Percentiles rank a stretch among this genome's conserved stretches.
Evolutionary conservation across 805 yeast species (phyloP).

Genomic region (Starmerella sp.): DNA sequence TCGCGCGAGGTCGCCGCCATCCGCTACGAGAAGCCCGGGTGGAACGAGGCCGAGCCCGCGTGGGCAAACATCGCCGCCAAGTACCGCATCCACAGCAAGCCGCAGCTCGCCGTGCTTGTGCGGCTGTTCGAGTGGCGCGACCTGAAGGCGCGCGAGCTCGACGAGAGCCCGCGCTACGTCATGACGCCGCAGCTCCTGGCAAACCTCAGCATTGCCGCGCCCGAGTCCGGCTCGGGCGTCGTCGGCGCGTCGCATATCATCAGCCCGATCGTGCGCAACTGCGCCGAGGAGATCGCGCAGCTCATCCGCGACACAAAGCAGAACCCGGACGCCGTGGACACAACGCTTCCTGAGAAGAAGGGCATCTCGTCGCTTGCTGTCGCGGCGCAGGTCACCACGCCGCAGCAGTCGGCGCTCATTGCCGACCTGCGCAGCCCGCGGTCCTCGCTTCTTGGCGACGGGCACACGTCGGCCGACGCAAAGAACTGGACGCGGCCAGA

Average conservation of each 20-base stretch:
- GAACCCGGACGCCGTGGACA: constrained; percentile 11
- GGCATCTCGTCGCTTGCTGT: background rate
- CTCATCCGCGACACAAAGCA: constrained; percentile 34
- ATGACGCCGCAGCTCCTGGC: constrained; percentile 74
- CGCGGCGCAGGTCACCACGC: background rate
- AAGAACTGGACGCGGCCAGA: background rate
- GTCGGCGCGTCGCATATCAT: constrained; percentile 25
- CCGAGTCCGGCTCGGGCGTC: constrained; percentile 49
- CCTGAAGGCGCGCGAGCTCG: constrained; percentile 53
- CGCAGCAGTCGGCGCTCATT: background rate
- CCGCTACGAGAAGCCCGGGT: constrained; percentile 71
- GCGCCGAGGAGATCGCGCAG: constrained; percentile 48
- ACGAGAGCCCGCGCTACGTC: constrained; percentile 73
- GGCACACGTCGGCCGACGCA: background rate
- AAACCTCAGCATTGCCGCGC: constrained; percentile 45
- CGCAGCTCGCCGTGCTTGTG: constrained; percentile 41
- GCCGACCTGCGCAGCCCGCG: background rate
- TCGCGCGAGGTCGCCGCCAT: constrained; percentile 71
- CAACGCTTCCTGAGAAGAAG: constrained; percentile 7
- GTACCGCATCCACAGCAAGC: constrained; percentile 44
- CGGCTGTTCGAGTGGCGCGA: constrained; percentile 79
- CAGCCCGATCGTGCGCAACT: constrained; percentile 47
- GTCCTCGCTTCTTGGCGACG: background rate
- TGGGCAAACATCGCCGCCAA: constrained; percentile 54
- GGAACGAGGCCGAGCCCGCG: constrained; percentile 44